These are phyloP conservation scores for Phoma sp. DNA, from an alignment of 2,329 filamentous ascomycete species.

Conservation along the genomic window DNA sequence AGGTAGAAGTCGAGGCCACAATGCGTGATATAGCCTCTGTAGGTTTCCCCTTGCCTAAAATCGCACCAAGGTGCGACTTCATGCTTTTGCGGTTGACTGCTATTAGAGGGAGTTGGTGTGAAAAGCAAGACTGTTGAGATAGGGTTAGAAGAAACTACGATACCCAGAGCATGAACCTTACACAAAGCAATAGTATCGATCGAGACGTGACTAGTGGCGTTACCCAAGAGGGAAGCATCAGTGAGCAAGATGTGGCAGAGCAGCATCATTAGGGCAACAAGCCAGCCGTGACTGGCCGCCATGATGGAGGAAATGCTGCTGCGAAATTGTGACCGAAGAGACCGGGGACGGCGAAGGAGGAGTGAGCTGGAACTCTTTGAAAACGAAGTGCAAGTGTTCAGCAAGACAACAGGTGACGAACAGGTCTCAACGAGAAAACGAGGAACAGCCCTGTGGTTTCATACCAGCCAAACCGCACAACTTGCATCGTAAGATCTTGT, in stretches of 20 bases:
- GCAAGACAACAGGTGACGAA: not conserved
- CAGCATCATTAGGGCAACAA: not conserved
- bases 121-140: not conserved
- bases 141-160: not conserved
- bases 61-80: not conserved
- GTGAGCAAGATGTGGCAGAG: not conserved
- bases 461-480: not conserved
- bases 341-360: not conserved
- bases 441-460: not conserved
- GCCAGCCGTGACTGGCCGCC: not conserved
- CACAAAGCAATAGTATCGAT: not conserved
- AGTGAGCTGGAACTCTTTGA: not conserved
- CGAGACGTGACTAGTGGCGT: not conserved
- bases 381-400: not conserved
- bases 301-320: not conserved
- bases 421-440: not conserved
- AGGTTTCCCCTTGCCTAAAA: not conserved
- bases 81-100: too few relatives aligned
- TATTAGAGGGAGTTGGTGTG: not conserved
- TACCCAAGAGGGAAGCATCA: not conserved
- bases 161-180: not conserved
- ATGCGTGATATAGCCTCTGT: not conserved
- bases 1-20: conserved; percentile 4
- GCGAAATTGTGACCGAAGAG: not conserved
- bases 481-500: not conserved